These are phyloP conservation scores for Fereydounia khargensis DNA, from an alignment of 1,284 basidiomycete genomes.

Conservation along the genomic window DNA sequence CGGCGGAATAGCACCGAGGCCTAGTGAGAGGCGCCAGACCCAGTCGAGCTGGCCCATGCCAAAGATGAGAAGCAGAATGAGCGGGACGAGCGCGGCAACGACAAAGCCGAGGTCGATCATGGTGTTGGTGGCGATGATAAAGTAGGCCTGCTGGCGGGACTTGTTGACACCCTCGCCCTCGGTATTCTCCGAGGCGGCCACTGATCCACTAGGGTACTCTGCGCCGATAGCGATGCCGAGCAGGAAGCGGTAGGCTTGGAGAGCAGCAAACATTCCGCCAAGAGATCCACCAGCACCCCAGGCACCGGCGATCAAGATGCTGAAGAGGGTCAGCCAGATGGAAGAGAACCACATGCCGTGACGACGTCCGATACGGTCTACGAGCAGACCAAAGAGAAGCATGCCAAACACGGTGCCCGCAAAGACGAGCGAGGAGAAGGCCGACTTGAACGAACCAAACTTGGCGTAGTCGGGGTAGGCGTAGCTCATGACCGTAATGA, in stretches of 20 bases:
- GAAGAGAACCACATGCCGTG: slow-evolving; percentile 71
- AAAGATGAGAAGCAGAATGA: slow-evolving; percentile 64
- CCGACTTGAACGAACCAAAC: slow-evolving; percentile 22
- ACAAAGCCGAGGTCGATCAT: slow-evolving; percentile 92
- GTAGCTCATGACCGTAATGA: slow-evolving; percentile 36
- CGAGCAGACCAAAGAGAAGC: slow-evolving; percentile 60
- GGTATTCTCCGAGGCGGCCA: slow-evolving; percentile 86
- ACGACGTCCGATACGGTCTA: slow-evolving; percentile 83
- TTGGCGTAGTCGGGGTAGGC: slow-evolving; percentile 21
- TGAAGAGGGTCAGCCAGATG: slow-evolving; percentile 40
- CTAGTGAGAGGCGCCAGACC: slow-evolving; percentile 73
- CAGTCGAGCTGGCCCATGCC: slow-evolving; percentile 61
- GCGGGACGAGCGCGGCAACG: slow-evolving; percentile 75
- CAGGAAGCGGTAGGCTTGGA: slow-evolving; percentile 68
- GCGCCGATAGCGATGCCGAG: slow-evolving; percentile 66
- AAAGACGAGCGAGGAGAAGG: slow-evolving; percentile 49
- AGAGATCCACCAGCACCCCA: slow-evolving; percentile 73
- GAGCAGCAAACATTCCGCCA: slow-evolving; percentile 71
- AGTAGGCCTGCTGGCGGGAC: slow-evolving; percentile 78
- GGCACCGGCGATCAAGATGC: slow-evolving; percentile 71
- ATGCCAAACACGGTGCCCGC: slow-evolving; percentile 68
- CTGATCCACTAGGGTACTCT: slow-evolving; percentile 85
- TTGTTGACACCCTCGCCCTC: slow-evolving; percentile 71
- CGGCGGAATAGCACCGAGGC: slow-evolving; percentile 82
- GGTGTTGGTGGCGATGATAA: slow-evolving; percentile 66